Evolutionary conservation across 768 basidiomycete species (phyloP), one percentile per base, ranked within the genome.

Genomic region (Hericium alpestre): DNA sequence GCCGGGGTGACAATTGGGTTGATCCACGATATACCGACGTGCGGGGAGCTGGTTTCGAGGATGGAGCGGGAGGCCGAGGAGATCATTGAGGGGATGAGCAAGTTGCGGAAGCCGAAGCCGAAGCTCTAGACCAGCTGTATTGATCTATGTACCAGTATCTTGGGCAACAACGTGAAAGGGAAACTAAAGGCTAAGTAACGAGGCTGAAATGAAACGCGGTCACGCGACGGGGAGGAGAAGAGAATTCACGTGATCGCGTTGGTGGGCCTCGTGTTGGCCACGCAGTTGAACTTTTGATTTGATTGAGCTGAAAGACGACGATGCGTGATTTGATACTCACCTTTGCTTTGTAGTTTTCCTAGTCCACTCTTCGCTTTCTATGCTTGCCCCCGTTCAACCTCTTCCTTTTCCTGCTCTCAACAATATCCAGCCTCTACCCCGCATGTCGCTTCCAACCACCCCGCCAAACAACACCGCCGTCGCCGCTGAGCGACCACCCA

Each of bases 21-120:
- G 58, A 92, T 95, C 66, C 76, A 87, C 40, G 91, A 95, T 66
- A 82, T 90, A 46, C 90, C 90, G 13, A 87, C 86, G 1, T 94
- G 91, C 71, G 76, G 84, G 56, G 86, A 76, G 54, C 71, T 96
- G 32, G 59, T 95, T 55, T 64, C 66, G 16, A 73, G 79, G 61
- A 79, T 95, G 48, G 93, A 91, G 72, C 74, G 66, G 53, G 91
- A 92, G 65, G 84, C 84, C 0, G 86, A 87, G 68, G 79, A 79
- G 55, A 79, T 84, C 51, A 79, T 93, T 51, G 73, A 70, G 16
- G 67, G 74, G 12, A 62, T 89, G 65, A 68, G 65, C 22, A 68
- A 63, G 57, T 56, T 72, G 49, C 57, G 49, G 55, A 64, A 62
- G 5, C 40, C 37, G 7, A 53, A 48, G 51, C 59, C 69, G 25